Conservation (phyloP, 306 rosid genomes). For the Quillaja saponaria region DNA sequence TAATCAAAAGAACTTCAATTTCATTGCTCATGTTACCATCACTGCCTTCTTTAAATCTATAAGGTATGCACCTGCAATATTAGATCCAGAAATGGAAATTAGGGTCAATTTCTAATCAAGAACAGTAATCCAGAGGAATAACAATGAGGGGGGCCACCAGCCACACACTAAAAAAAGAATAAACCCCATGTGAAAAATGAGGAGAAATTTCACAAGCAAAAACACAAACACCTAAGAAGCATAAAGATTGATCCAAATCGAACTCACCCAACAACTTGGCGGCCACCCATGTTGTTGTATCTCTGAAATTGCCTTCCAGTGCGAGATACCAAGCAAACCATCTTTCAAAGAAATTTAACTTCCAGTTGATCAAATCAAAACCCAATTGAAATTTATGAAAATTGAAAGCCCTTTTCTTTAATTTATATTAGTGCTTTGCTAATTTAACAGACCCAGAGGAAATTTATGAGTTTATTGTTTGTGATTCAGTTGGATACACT, state of each 20-base stretch:
- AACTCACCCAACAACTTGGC: conserved; percentile 93
- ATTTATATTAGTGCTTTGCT: too few species aligned
- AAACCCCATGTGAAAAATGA: conserved; percentile 13
- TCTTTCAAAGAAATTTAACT: conserved; percentile 1
- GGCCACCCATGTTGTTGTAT: conserved; percentile 77
- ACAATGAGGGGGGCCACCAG: not conserved
- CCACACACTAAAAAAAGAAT: conserved; percentile 16
- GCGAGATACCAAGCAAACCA: conserved; percentile 83
- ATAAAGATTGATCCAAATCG: not conserved
- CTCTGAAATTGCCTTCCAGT: conserved; percentile 88
- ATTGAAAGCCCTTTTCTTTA: too few species aligned
- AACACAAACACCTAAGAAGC: not conserved
- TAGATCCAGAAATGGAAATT: not conserved
- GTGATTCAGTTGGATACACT: too few species aligned
- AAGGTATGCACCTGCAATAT: conserved; percentile 87
- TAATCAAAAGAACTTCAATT: conserved; percentile 77
- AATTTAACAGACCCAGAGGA: too few species aligned
- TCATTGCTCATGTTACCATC: conserved; percentile 48
- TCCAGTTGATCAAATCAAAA: not conserved
- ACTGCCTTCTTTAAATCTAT: conserved; percentile 58
- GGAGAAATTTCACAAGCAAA: not conserved
- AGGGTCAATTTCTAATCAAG: not conserved
- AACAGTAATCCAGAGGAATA: not conserved
- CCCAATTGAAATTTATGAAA: too few species aligned
- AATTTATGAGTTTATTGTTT: too few species aligned